These are phyloP conservation scores for Colletotrichum magnum DNA, from an alignment of 2,329 filamentous ascomycete genomes.

Conservation along the genomic window DNA sequence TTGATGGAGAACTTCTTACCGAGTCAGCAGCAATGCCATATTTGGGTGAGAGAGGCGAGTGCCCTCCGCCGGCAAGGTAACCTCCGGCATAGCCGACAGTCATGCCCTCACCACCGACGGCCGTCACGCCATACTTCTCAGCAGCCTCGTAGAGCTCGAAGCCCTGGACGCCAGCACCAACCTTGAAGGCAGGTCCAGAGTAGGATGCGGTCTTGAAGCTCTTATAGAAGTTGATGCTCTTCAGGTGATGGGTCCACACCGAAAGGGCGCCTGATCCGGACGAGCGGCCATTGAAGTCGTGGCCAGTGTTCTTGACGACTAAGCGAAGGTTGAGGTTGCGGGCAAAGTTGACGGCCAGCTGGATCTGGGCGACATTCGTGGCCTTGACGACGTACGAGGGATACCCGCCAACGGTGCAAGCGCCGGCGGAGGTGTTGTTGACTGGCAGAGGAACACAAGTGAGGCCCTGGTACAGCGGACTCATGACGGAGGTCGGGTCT, in stretches of 20 bases:
- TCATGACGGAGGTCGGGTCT: constrained; percentile 58
- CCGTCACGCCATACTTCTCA: constrained; percentile 57
- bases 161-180: constrained; percentile 67
- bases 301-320: constrained; percentile 61
- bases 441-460: constrained; percentile 50
- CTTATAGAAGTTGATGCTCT: constrained; percentile 56
- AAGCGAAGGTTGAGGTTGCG: constrained; percentile 61
- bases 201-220: constrained; percentile 57
- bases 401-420: constrained; percentile 57
- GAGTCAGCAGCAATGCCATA: constrained; percentile 73
- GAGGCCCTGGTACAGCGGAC: constrained; percentile 54
- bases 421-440: constrained; percentile 35
- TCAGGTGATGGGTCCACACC: constrained; percentile 56
- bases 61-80: constrained; percentile 72
- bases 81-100: constrained; percentile 72
- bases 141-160: constrained; percentile 65
- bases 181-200: constrained; percentile 63
- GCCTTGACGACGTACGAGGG: constrained; percentile 58
- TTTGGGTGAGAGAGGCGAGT: constrained; percentile 63
- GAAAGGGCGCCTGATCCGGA: constrained; percentile 52
- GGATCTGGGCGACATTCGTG: constrained; percentile 58
- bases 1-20: constrained; percentile 46
- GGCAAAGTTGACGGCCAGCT: constrained; percentile 63
- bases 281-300: constrained; percentile 51
- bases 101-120: constrained; percentile 68